phyloP scores from a whole-genome alignment of 768 basidiomycete genomes.

The Coprinopsis cinerea region DNA sequence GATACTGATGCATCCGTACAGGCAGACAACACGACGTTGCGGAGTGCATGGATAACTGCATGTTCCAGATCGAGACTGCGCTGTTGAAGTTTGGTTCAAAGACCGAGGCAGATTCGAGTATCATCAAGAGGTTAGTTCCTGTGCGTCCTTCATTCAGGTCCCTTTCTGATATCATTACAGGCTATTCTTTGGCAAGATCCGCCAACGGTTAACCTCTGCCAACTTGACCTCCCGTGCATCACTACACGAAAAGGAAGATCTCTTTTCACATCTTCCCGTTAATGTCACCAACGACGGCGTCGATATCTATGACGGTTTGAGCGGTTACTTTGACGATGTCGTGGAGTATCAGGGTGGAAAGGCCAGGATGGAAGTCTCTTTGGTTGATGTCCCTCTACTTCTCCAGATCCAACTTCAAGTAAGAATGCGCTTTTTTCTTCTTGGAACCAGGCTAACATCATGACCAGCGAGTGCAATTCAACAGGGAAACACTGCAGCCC shows the following conservation, averaged over 20 bases:
- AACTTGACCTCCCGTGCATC: conserved; percentile 41
- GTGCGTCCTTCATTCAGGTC: neutral
- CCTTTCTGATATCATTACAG: conserved; percentile 19
- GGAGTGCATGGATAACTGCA: conserved; percentile 99
- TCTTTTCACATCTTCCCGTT: conserved; percentile 91
- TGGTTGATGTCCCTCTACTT: conserved; percentile 83
- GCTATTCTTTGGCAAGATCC: conserved; percentile 84
- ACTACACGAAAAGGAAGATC: conserved; percentile 80
- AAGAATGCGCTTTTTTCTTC: conserved; percentile 14
- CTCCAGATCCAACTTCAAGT: conserved; percentile 97
- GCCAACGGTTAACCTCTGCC: conserved; percentile 42
- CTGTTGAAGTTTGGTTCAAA: conserved; percentile 65
- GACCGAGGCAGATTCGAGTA: conserved; percentile 46
- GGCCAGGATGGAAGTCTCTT: conserved; percentile 79
- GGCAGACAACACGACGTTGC: conserved; percentile 97
- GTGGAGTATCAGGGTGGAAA: conserved; percentile 86
- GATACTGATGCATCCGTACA: conserved; percentile 24
- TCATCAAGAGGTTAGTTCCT: conserved; percentile 67
- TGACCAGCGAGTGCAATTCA: conserved; percentile 84
- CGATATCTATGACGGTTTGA: conserved; percentile 92
- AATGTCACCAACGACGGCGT: conserved; percentile 86
- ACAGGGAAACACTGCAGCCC: conserved; percentile 83
- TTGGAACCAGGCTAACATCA: neutral
- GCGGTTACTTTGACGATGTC: conserved; percentile 83
- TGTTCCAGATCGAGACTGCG: conserved; percentile 97